These are phyloP conservation scores for Chaetomium globosum DNA, from an alignment of 2,329 filamentous ascomycete genomes.

Conservation along the genomic window DNA sequence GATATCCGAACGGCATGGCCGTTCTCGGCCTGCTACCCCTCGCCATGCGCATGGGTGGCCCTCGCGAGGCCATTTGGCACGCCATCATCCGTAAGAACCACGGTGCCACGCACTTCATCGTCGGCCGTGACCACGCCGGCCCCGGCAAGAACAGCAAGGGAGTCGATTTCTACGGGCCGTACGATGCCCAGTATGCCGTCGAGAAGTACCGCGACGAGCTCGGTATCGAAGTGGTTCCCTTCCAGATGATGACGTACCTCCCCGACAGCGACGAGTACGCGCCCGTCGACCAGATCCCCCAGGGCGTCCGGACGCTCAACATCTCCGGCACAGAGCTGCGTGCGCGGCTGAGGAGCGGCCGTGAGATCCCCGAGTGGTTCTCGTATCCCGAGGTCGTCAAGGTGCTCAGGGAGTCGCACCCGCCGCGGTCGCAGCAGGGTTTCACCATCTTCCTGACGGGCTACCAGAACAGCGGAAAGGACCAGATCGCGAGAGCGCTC, in stretches of 20 bases:
- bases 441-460: conserved; percentile 99
- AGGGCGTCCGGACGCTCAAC: conserved; percentile 82
- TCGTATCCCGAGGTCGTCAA: conserved; percentile 98
- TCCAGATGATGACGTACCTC: conserved; percentile 99
- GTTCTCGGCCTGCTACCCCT: conserved; percentile 91
- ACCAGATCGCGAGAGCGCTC: conserved; percentile 90
- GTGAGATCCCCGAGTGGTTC: conserved; percentile 98
- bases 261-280: conserved; percentile 96
- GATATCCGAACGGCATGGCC: conserved; percentile 99
- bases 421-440: conserved; percentile 84
- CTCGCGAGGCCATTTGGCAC: conserved; percentile 98
- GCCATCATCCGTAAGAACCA: conserved; percentile 99
- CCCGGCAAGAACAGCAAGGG: conserved; percentile 98
- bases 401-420: conserved; percentile 95
- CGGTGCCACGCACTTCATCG: conserved; percentile 98
- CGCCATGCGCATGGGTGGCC: conserved; percentile 99
- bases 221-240: conserved; percentile 97
- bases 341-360: conserved; percentile 83
- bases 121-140: conserved; percentile 96
- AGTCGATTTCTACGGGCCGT: conserved; percentile 95
- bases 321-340: conserved; percentile 91
- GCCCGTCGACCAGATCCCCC: conserved; percentile 84
- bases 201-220: conserved; percentile 97
- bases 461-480: conserved; percentile 95
- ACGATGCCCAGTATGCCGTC: conserved; percentile 93